Base-by-base conservation (phyloP, 1,139 yeast genomes). In the Candida sp. region DNA sequence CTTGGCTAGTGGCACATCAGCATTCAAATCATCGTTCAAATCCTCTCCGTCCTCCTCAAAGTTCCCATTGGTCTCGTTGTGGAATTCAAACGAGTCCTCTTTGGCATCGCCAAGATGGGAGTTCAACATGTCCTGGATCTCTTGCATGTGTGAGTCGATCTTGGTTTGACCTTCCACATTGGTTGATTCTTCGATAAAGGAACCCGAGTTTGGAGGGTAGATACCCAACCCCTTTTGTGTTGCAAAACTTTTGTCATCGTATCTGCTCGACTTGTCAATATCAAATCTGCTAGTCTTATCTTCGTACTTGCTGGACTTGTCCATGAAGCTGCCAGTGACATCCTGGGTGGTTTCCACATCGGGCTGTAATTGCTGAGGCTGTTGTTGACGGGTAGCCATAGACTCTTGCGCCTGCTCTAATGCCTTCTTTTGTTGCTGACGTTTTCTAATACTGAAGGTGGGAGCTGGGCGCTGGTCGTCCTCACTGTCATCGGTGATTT, bases 71-170 rank as follows among this genome's bases (percentile, higher is more conserved):
- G 7, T 11, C 2, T n/a, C 8, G 6, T 48, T 49, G 40, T 46
- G 12, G 9, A 47, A 49, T 25, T 37, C 44, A 31, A 49, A 49
- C 11, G 56, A 47, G 3, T 50, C 56, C 22, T 48, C 54, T 27
- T 51, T 30, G 3, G 46, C 51, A 23, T 46, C 42, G 27, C 43
- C 49, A 31, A 56, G 50, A 37, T 55, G 57, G 3, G 54, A 50
- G 48, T 74, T 78, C 68, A 77, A 69, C 58, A 72, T 69, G 47
- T 68, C 71, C 52, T 75, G 79, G 44, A 77, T 71, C 43, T 77
- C 81, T 57, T 74, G 77, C 46, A 77, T 75, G 1, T 80, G 75
- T 3, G 71, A 58, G 47, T 74, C 53, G 5, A 49, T 49, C 11
- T 37, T 47, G 17, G 47, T 49, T 27, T 48, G 30, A 22, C 46